Evolutionary conservation across 495 filamentous ascomycete species (phyloP), one percentile per base, ranked within the genome.

Genomic region (Trichoderma virens): DNA sequence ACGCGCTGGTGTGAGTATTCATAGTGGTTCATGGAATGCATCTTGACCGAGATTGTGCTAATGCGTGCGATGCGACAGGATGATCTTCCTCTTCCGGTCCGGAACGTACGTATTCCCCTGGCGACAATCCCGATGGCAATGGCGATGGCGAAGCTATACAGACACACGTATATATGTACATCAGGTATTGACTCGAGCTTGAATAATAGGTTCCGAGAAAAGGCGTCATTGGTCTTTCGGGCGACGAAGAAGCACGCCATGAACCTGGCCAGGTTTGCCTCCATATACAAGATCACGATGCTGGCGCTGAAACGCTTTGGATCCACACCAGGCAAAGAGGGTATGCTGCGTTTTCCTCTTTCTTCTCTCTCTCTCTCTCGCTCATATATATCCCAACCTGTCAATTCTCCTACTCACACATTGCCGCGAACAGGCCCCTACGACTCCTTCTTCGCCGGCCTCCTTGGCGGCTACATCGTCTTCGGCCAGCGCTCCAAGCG

Each of bases 21-120:
- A 4, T 2, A 30, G 9, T 43, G 16, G 18, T 14, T 32, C 27
- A 20, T 1, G n/a, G 86, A 86, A 66, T 86, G 89, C 75, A 51
- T 25, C 30, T 20, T 13, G 11, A 1, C 2, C n/a, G n/a, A n/a
- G n/a, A n/a, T 59, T 16, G n/a, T 47, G 64, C 56, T 67, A 59
- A 66, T 60, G 8, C 35, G 13, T 16, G 63, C 18, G 13, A 35
- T 35, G 32, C 34, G 61, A 64, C 67, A 92, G 88, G 27, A 98
- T 97, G 92, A 88, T 96, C 60, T 85, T 97, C 68, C 85, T 98
- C 61, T 98, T 98, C 80, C 91, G 94, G 65, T 88, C 87, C 14
- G 94, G 92, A 75, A 90, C 91, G 85, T 91, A 83, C 65, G 71
- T 32, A 60, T 43, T 59, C 9, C 43, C 23, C 62, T 28, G n/a